Base-by-base conservation (phyloP, 192 early-diverging fungal species). In the Phlyctochytrium planicorne region DNA sequence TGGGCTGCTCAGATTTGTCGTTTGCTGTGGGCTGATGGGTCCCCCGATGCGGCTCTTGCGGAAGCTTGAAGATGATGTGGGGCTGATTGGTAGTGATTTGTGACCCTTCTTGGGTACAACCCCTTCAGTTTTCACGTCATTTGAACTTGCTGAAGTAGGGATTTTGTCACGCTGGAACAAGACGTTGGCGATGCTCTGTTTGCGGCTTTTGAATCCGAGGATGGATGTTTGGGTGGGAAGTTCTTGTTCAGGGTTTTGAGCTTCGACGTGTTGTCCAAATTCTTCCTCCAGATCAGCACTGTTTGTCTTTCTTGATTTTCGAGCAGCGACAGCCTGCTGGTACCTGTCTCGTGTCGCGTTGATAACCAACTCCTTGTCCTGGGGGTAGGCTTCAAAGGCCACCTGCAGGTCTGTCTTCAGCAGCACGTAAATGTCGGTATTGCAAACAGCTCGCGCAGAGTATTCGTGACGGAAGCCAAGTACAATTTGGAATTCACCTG, bases 341-440 rank as follows among this genome's bases (percentile, higher is more conserved):
- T 80, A 78, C 0, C 71, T 64, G 12, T 52, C 66, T 6, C 57
- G 12, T n/a, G 81, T 82, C 0, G 70, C 73, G 1, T 52, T 57
- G 16, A 67, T 27, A 34, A 82, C 81, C 4, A 68, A 31, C 35
- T 63, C 53, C 4, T 65, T 63, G 69, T 82, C 81, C 0, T 74
- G 74, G 2, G 81, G 81, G 67, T 73, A 82, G 3, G 78, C 78
- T 12, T 53, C 59, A 66, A 80, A 80, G 14, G 78, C 78, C 2
- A 53, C 27, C 20, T 78, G 73, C 20, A 80, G 40, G 34, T 82
- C 78, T 16, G 80, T 74, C 30, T 75, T 72, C 53, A 70, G 63
- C 23, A 82, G 71, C 23, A 82, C 81, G 59, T 80, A 82, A 52
- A 82, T 80, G 52, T 82, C 81, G 23, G 75, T 80, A 66, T 82